Evolutionary conservation across 805 yeast species (phyloP), one percentile per base, ranked within the genome.

Genomic region (Lachancea waltii): DNA sequence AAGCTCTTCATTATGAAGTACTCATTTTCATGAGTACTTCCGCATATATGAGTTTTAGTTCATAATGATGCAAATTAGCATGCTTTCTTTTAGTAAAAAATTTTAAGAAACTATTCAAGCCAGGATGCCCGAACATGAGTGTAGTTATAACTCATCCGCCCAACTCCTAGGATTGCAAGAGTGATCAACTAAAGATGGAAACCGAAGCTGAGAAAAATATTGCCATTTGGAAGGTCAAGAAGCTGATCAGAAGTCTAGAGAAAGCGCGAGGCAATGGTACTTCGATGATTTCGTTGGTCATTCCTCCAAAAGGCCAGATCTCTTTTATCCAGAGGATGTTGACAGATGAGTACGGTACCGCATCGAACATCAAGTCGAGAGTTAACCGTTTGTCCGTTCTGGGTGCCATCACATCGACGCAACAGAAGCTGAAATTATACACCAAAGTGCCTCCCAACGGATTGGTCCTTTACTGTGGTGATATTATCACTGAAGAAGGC

Each of bases 151-250:
- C 8, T 6, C 7, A 13, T 13, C 30, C 30, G 14, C 10, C 7
- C 30, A 9, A 8, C 13, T n/a, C n/a, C n/a, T n/a, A n/a, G n/a
- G n/a, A n/a, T n/a, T n/a, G n/a, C n/a, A n/a, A n/a, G n/a, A n/a
- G n/a, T n/a, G n/a, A 17, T 6, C 14, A n/a, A 14, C 15, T 18
- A 16, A 35, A 25, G 19, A 38, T 60, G 54, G 70, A 79, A 51
- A 70, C 79, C 44, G 95, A 86, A 50, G 92, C 95, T 37, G 98
- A 92, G 62, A 87, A 85, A 70, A 90, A 89, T 70, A 90, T 92
- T 62, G 95, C 92, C 71, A 89, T 92, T 72, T 92, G 98, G 98
- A 92, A 92, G 79, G 80, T 92, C 73, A 90, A 89, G 73, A 92
- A 92, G 69, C 74, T 86, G 65, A 77, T 89, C 73, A 84, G 84